Evolutionary conservation across 31 red algal species (phyloP).

Genomic region (Odonthalia washingtoniensis): DNA sequence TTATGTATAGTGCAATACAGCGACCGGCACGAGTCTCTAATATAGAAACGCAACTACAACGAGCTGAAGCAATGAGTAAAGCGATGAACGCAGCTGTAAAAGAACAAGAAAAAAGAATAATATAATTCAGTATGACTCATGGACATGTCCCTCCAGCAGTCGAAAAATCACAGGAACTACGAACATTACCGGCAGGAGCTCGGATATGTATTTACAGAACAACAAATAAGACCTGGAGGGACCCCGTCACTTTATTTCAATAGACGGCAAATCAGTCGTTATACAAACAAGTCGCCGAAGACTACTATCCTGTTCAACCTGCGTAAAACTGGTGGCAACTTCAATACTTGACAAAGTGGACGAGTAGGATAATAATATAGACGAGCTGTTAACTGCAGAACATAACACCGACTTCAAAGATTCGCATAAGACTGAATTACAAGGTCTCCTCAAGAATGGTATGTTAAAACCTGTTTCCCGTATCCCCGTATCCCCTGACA

Average conservation of each 20-base stretch:
- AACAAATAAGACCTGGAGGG: too few species aligned
- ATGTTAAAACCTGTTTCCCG: too few species aligned
- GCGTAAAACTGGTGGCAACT: too few species aligned
- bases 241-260: neutral
- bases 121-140: conserved; percentile 17
- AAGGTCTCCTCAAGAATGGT: too few species aligned
- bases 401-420: too few species aligned
- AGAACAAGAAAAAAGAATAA: conserved; percentile 28
- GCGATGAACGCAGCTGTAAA: conserved; percentile 2
- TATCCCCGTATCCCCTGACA: too few species aligned
- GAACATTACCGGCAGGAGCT: conserved; percentile 6
- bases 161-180: neutral
- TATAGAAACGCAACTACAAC: neutral
- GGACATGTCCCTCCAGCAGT: neutral
- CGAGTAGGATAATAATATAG: too few species aligned
- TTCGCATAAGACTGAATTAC: too few species aligned
- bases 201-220: conserved; percentile 1
- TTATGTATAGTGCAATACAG: neutral
- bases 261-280: conserved; percentile 35
- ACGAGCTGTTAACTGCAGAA: too few species aligned
- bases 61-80: conserved; percentile 2
- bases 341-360: too few species aligned
- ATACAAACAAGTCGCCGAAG: too few species aligned
- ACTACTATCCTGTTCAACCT: too few species aligned
- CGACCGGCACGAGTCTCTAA: neutral